Conservation (phyloP, 2,329 filamentous ascomycete genomes). For the Talaromyces verruculosus region DNA sequence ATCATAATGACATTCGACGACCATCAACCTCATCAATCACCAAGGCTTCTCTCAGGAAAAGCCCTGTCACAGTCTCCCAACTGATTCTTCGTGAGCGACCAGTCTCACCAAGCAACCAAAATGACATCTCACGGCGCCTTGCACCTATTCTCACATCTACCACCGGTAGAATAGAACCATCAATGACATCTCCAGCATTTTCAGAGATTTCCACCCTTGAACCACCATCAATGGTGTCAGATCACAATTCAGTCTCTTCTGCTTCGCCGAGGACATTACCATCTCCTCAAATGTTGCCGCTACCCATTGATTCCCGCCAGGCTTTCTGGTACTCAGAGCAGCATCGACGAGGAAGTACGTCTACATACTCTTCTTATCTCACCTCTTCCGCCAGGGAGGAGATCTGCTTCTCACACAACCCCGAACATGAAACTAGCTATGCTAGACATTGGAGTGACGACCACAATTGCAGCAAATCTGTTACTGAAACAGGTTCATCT, state of each 20-base stretch:
- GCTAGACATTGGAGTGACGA: constrained; percentile 20
- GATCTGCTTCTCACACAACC: constrained; percentile 28
- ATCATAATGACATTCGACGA: constrained; percentile 22
- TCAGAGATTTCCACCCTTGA: constrained; percentile 64
- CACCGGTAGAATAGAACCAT: constrained; percentile 51
- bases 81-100: constrained; percentile 18
- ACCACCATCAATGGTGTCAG: constrained; percentile 69
- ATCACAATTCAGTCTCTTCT: constrained; percentile 63
- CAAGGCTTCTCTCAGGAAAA: constrained; percentile 21
- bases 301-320: constrained; percentile 47
- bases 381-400: constrained; percentile 24
- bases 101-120: constrained; percentile 3
- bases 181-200: constrained; percentile 64
- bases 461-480: constrained; percentile 26
- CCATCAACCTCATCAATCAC: constrained; percentile 28
- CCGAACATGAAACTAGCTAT: constrained; percentile 32
- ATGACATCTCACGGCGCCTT: constrained; percentile 23
- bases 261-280: constrained; percentile 54
- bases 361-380: constrained; percentile 26
- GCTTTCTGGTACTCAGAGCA: constrained; percentile 28
- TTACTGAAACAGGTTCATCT: constrained; percentile 27
- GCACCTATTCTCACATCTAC: constrained; percentile 39
- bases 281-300: constrained; percentile 43
- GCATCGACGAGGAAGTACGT: constrained; percentile 36
- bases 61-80: constrained; percentile 17